A percentile compares a stretch with the other conserved stretches of the same genome.
Evolutionary conservation across 2,329 filamentous ascomycete species (phyloP).

Genomic region (Pestalotiopsis sp.): DNA sequence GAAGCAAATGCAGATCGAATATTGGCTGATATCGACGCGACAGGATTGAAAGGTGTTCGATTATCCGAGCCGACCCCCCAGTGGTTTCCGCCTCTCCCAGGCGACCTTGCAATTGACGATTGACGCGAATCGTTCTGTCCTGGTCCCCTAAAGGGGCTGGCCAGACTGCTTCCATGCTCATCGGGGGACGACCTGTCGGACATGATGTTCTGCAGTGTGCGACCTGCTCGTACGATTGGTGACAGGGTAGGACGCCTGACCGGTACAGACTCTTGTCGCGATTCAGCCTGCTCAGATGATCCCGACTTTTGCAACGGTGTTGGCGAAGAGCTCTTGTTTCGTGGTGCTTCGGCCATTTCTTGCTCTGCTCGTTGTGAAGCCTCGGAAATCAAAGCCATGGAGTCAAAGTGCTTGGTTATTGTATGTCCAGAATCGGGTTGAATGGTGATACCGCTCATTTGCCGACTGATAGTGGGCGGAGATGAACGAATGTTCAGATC

Average conservation of each 20-base stretch:
- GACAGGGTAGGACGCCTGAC: conserved; percentile 46
- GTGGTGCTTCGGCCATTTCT: conserved; percentile 5
- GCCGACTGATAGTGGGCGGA: conserved; percentile 27
- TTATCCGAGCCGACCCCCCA: not conserved
- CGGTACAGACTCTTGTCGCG: conserved; percentile 1
- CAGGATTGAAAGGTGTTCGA: conserved; percentile 13
- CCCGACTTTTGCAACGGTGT: not conserved
- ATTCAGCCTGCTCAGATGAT: conserved; percentile 2
- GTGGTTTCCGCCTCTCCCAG: conserved; percentile 22
- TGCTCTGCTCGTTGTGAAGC: conserved; percentile 2
- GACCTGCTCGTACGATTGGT: conserved; percentile 60
- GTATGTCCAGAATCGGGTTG: conserved; percentile 11
- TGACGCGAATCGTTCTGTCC: conserved; percentile 29
- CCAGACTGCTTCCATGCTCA: conserved; percentile 50
- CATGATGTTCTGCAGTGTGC: conserved; percentile 59
- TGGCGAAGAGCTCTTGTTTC: conserved; percentile 8
- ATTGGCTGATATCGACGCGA: conserved; percentile 22
- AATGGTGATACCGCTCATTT: conserved; percentile 14
- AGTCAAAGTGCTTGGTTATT: not conserved
- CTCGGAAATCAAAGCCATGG: conserved; percentile 16
- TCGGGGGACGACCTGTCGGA: conserved; percentile 62
- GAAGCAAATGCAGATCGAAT: conserved; percentile 23
- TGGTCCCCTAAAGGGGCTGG: conserved; percentile 56
- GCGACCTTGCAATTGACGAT: conserved; percentile 27
- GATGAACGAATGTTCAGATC: conserved; percentile 36